A percentile compares a stretch with the other conserved stretches of the same genome.
phyloP scores from a whole-genome alignment of 768 basidiomycete species.

The Kockovaella imperatae region DNA sequence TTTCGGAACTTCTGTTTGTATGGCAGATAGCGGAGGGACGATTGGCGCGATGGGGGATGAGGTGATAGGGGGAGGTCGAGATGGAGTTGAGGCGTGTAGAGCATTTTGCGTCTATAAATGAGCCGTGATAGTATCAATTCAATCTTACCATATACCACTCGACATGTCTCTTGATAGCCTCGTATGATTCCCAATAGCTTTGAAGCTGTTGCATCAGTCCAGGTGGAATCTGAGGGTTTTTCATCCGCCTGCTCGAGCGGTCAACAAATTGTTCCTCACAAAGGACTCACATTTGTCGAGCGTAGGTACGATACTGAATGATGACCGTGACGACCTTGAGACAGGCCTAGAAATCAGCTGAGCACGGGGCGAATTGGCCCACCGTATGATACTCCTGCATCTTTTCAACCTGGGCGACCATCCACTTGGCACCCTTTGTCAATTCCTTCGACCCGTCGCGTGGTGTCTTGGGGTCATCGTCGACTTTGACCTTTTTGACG shows the following conservation, averaged over 20 bases:
- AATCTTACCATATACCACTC: slow-evolving; percentile 3
- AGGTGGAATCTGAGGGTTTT: neutral
- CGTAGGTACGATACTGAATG: neutral
- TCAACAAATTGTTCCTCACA: neutral
- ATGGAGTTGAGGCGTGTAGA: neutral
- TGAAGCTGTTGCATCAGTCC: neutral
- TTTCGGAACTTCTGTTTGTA: neutral
- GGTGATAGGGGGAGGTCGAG: neutral
- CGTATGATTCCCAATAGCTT: neutral
- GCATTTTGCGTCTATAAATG: slow-evolving; percentile 1
- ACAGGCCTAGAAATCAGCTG: neutral
- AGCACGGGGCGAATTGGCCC: neutral
- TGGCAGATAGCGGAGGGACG: neutral
- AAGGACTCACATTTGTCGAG: neutral
- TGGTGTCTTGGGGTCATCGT: neutral
- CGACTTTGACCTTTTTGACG: neutral
- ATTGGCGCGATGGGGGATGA: neutral
- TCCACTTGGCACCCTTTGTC: slow-evolving; percentile 2
- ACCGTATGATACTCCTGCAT: neutral
- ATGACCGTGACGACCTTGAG: neutral
- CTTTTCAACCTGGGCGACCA: neutral
- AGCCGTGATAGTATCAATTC: neutral
- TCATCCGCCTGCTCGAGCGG: neutral
- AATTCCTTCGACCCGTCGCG: neutral
- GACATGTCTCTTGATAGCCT: neutral